These are phyloP conservation scores for Camellia oleifera DNA, from an alignment of 179 eudicot genomes.

Conservation along the genomic window DNA sequence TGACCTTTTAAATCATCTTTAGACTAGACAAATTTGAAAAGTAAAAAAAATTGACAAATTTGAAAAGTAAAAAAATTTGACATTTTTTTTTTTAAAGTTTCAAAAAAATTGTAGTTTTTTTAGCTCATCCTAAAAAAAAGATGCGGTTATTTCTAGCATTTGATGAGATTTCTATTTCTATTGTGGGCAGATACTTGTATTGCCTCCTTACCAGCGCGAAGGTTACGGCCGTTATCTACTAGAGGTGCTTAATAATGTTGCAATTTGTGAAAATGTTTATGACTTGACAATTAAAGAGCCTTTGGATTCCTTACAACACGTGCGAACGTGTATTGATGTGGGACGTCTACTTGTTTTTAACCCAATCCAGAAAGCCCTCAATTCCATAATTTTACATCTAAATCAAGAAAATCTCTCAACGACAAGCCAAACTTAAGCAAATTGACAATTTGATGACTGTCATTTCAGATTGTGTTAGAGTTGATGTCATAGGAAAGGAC, in stretches of 20 bases:
- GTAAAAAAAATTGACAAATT: too few relatives aligned
- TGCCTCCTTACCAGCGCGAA: constrained; percentile 83
- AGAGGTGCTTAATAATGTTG: constrained; percentile 59
- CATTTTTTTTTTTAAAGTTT: too few relatives aligned
- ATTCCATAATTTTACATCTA: constrained; percentile 39
- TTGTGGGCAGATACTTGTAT: constrained; percentile 65
- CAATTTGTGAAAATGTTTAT: constrained; percentile 59
- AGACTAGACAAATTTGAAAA: too few relatives aligned
- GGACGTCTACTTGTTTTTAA: constrained; percentile 58
- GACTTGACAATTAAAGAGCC: constrained; percentile 94
- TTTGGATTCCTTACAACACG: constrained; percentile 76
- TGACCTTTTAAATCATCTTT: too few relatives aligned
- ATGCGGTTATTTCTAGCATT: background rate
- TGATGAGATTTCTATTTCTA: constrained; percentile 7
- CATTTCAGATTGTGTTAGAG: constrained; percentile 59
- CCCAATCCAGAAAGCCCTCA: constrained; percentile 48
- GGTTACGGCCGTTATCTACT: constrained; percentile 73
- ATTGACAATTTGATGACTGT: constrained; percentile 64
- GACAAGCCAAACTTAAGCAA: constrained; percentile 52
- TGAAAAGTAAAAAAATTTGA: too few relatives aligned
- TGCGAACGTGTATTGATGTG: constrained; percentile 66
- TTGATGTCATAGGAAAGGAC: constrained; percentile 66
- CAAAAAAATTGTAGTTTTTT: too few relatives aligned
- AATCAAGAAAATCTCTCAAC: constrained; percentile 78
- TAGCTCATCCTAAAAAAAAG: too few relatives aligned